phyloP scores from a whole-genome alignment of 805 yeast genomes.

The Wickerhamiella nectarea region DNA sequence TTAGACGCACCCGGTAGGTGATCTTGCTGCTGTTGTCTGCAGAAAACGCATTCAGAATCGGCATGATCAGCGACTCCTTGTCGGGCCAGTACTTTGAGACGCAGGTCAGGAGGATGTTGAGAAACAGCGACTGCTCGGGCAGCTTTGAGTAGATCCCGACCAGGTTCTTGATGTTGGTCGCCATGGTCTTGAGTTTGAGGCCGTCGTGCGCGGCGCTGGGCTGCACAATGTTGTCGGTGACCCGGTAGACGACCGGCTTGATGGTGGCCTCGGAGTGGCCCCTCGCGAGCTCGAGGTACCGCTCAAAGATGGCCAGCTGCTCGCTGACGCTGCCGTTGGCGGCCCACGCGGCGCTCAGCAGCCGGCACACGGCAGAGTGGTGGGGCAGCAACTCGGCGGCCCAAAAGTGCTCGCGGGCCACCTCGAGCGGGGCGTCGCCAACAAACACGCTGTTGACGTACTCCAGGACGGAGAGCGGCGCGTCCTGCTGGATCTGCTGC shows the following conservation, averaged over 20 bases:
- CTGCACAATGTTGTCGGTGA: constrained; percentile 12
- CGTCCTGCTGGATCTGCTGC: neutral
- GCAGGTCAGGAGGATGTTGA: constrained; percentile 17
- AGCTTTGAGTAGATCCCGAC: constrained; percentile 8
- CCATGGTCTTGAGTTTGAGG: neutral
- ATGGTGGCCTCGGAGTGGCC: constrained; percentile 13
- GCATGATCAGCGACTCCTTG: constrained; percentile 11
- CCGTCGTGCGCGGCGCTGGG: neutral
- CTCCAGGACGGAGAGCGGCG: neutral
- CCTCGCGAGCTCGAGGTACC: constrained; percentile 12
- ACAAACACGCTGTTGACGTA: constrained; percentile 16
- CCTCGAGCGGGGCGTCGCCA: constrained; percentile 19
- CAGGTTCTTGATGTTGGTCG: constrained; percentile 8
- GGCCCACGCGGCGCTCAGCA: constrained; percentile 13
- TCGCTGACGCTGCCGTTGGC: neutral
- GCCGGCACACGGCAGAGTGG: constrained; percentile 15
- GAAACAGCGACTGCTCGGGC: constrained; percentile 12
- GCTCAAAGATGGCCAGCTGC: constrained; percentile 13
- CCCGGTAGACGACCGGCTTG: constrained; percentile 14
- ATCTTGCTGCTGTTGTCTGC: constrained; percentile 9
- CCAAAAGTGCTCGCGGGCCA: constrained; percentile 12
- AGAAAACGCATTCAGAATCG: constrained; percentile 13
- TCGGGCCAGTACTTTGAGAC: constrained; percentile 12
- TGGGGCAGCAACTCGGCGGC: constrained; percentile 13
- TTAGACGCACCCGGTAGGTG: constrained; percentile 18